Conservation (phyloP, 257 asterid species). For the Anisodus acutangulus region DNA sequence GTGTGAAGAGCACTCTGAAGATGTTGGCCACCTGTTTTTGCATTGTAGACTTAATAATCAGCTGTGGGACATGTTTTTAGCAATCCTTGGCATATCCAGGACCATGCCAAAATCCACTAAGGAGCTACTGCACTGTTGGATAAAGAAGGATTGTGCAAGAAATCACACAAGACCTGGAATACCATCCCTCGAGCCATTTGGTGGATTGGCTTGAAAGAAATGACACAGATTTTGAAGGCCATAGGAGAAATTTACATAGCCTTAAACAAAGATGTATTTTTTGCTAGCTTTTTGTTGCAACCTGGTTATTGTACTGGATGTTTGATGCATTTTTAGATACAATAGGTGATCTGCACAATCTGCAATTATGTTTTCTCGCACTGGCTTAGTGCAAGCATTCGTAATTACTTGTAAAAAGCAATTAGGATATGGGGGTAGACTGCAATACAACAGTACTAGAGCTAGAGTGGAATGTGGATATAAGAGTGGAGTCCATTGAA, state of each 20-base stretch:
- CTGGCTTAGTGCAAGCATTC: background rate
- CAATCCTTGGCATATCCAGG: background rate
- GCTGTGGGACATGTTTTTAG: background rate
- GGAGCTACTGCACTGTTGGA: too few relatives aligned
- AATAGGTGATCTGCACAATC: background rate
- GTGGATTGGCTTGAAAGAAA: background rate
- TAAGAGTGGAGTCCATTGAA: background rate
- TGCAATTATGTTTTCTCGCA: background rate
- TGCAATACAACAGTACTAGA: slow-evolving; percentile 10
- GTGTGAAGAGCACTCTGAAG: slow-evolving; percentile 15
- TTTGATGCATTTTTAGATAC: background rate
- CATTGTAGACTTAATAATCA: background rate
- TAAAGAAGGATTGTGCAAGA: background rate
- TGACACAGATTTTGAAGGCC: background rate
- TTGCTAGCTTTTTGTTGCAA: background rate
- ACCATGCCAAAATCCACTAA: too few relatives aligned
- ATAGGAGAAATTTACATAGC: background rate
- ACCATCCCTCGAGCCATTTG: background rate
- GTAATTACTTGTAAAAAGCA: background rate
- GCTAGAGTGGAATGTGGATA: background rate
- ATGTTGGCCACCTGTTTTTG: background rate
- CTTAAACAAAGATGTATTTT: background rate
- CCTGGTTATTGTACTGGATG: background rate
- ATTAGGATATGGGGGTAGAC: background rate
- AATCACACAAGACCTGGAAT: background rate